These are phyloP conservation scores for Tilletiopsis washingtonensis DNA, from an alignment of 1,284 basidiomycete genomes.

Conservation along the genomic window DNA sequence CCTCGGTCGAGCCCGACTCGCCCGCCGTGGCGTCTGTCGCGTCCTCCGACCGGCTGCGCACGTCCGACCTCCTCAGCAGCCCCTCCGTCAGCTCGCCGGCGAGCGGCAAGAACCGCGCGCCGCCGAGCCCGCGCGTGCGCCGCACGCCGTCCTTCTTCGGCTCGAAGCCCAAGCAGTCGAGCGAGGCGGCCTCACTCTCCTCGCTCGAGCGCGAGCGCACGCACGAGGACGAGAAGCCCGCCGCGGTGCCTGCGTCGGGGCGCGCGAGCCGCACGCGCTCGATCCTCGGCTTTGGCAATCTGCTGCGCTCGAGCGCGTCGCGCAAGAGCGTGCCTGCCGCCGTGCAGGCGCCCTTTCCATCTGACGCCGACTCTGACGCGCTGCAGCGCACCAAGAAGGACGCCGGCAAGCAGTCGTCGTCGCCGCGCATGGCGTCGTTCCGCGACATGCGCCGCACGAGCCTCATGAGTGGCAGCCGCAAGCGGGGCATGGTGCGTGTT, in stretches of 20 bases:
- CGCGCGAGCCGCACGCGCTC: conserved; percentile 32
- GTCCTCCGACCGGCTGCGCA: no score
- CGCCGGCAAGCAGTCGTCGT: no score
- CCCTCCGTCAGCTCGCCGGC: no score
- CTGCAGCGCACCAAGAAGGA: neutral
- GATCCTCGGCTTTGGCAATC: conserved; percentile 23
- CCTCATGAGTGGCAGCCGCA: conserved; percentile 64
- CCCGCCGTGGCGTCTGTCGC: no score
- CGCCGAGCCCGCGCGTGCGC: conserved; percentile 17
- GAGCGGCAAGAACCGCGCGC: no score
- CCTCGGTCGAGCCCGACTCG: no score
- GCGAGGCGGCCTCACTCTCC: conserved; percentile 3
- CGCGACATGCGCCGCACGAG: conserved; percentile 45
- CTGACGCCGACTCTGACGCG: neutral
- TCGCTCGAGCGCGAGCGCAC: neutral
- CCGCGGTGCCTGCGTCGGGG: conserved; percentile 11
- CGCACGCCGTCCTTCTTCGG: conserved; percentile 30
- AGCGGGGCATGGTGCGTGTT: conserved; percentile 80
- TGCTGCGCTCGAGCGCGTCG: conserved; percentile 5
- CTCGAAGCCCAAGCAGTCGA: conserved; percentile 13
- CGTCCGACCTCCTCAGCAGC: no score
- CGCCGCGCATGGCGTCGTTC: no score
- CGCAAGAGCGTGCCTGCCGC: conserved; percentile 1
- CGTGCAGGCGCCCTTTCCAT: neutral
- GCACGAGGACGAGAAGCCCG: neutral